Conservation (phyloP, 2,329 filamentous ascomycete genomes). For the Aspergillus clavatus region DNA sequence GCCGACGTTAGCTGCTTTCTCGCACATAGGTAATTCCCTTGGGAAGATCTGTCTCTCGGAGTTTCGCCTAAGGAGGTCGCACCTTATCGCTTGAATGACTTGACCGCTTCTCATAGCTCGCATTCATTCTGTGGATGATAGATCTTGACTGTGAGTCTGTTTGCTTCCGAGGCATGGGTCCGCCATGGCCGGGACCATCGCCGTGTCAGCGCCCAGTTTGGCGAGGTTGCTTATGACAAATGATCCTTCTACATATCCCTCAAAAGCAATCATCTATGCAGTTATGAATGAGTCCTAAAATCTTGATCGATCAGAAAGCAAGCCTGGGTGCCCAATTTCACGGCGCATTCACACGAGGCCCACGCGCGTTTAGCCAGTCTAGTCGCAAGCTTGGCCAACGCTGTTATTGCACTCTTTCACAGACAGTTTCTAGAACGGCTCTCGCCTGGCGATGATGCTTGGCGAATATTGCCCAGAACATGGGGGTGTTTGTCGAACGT, state of each 20-base stretch:
- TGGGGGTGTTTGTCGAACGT: background rate
- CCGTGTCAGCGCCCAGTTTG: conserved; percentile 19
- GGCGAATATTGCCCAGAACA: background rate
- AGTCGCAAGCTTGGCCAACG: too few relatives aligned
- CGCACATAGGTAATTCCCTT: conserved; percentile 17
- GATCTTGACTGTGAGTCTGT: conserved; percentile 28
- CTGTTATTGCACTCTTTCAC: background rate
- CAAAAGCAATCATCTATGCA: background rate
- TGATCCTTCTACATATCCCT: conserved; percentile 9
- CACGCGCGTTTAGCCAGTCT: too few relatives aligned
- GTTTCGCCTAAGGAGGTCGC: conserved; percentile 20
- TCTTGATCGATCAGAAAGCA: background rate
- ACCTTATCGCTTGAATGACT: conserved; percentile 20
- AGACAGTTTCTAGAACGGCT: background rate
- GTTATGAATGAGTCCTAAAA: too few relatives aligned
- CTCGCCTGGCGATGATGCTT: background rate
- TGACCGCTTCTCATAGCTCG: conserved; percentile 25
- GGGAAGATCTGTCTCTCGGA: conserved; percentile 21
- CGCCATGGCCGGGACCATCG: conserved; percentile 21
- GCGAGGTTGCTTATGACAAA: conserved; percentile 20
- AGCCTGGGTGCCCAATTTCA: too few relatives aligned
- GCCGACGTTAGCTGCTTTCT: too few relatives aligned
- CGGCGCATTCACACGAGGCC: too few relatives aligned
- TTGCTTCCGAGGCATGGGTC: conserved; percentile 21
- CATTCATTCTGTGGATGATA: conserved; percentile 22